Percentiles rank a stretch among this genome's conserved stretches.
These are phyloP conservation scores for Aspergillus sp. DNA, from an alignment of 2,329 filamentous ascomycete genomes.

Conservation along the genomic window DNA sequence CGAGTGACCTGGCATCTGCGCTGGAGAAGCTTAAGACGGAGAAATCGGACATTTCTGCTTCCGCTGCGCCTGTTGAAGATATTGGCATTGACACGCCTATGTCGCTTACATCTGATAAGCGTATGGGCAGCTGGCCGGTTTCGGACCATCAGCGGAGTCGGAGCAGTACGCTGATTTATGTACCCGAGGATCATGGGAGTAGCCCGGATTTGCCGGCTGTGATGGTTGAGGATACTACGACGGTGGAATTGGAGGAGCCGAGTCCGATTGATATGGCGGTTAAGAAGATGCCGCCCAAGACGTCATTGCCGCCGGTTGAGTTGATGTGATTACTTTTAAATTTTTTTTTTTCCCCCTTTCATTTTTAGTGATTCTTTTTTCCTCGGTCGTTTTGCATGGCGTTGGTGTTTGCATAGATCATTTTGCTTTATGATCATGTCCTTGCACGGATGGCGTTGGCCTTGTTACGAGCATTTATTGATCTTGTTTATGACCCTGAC, in stretches of 20 bases:
- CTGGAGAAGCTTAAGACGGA: constrained; percentile 44
- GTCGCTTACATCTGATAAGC: constrained; percentile 28
- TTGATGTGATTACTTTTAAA: constrained; percentile 49
- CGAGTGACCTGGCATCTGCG: constrained; percentile 53
- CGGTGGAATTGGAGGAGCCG: constrained; percentile 36
- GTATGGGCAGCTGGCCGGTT: constrained; percentile 25
- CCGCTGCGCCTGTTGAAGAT: constrained; percentile 1
- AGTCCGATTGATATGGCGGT: constrained; percentile 38
- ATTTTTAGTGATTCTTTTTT: neutral
- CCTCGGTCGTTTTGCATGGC: neutral
- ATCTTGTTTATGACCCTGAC: neutral
- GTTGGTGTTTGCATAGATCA: constrained; percentile 1
- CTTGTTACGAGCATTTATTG: neutral
- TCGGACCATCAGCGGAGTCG: constrained; percentile 35
- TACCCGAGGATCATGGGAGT: constrained; percentile 56
- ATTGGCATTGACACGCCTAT: constrained; percentile 29
- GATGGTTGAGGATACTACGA: constrained; percentile 55
- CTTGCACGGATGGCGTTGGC: neutral
- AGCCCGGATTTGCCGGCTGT: constrained; percentile 56
- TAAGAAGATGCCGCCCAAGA: constrained; percentile 44
- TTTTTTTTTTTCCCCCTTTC: neutral
- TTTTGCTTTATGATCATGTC: neutral
- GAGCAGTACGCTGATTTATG: constrained; percentile 56
- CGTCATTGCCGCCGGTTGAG: constrained; percentile 51
- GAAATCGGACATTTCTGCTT: constrained; percentile 6